These are phyloP conservation scores for Blastocystis sp. DNA, from an alignment of 352 stramenopile species.

Conservation along the genomic window DNA sequence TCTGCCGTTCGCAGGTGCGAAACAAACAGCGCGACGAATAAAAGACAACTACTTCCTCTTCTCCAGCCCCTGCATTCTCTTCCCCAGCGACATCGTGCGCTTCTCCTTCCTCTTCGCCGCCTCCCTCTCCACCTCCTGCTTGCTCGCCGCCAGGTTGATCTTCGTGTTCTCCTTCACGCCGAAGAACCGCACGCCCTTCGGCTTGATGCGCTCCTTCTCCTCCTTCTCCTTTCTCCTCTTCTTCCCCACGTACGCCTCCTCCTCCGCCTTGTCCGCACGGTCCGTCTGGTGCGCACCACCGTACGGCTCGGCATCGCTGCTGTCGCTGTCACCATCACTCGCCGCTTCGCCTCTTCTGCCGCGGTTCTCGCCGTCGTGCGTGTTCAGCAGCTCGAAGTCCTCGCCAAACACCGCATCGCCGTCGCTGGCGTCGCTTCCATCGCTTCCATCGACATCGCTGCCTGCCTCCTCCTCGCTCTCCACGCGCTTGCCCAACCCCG, in stretches of 20 bases:
- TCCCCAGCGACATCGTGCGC: constrained; percentile 11
- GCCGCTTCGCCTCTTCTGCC: constrained; percentile 73
- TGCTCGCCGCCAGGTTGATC: constrained; percentile 35
- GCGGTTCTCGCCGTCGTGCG: constrained; percentile 74
- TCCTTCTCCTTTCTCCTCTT: neutral
- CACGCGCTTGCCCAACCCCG: constrained; percentile 73
- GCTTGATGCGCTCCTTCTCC: constrained; percentile 45
- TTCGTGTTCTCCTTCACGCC: constrained; percentile 54
- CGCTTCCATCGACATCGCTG: too few relatives aligned
- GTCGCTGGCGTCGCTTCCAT: neutral
- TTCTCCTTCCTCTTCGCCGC: constrained; percentile 54
- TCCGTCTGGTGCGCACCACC: neutral
- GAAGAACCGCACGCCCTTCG: constrained; percentile 49
- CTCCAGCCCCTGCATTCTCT: constrained; percentile 17
- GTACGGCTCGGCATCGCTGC: neutral
- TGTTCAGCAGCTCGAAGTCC: constrained; percentile 71
- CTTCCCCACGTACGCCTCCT: neutral
- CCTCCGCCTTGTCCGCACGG: neutral
- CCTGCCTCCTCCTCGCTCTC: constrained; percentile 8
- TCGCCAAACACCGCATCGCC: neutral
- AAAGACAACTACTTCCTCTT: constrained; percentile 23
- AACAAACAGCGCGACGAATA: neutral
- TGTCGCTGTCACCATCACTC: constrained; percentile 76
- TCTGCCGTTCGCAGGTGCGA: neutral
- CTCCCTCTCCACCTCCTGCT: constrained; percentile 62